Evolutionary conservation across 768 basidiomycete species (phyloP).

Genomic region (Leccinellum rugosiceps): DNA sequence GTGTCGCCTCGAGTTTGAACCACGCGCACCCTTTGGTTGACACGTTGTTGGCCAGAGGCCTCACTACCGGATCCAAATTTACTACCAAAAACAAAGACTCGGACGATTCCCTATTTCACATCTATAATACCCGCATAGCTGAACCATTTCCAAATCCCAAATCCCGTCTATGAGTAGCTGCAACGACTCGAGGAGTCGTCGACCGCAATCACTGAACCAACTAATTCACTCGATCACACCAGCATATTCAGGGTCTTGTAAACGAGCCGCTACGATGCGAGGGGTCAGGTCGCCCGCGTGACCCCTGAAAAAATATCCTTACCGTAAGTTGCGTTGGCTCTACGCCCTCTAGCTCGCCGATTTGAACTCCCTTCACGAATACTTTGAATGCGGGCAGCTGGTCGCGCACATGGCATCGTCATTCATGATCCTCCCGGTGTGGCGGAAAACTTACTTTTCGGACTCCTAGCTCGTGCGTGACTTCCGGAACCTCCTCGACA

Average conservation of each 20-base stretch:
- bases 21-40: constrained; percentile 5
- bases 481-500: constrained; percentile 27
- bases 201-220: constrained; percentile 7
- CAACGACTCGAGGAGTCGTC: constrained; percentile 1
- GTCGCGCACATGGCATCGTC: constrained; percentile 7
- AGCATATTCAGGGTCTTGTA: constrained; percentile 28
- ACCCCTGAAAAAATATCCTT: constrained; percentile 7
- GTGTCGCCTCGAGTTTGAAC: constrained; percentile 18
- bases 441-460: constrained; percentile 18
- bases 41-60: constrained; percentile 17
- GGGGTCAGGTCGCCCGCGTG: constrained; percentile 16
- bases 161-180: constrained; percentile 20
- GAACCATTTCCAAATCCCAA: constrained; percentile 12
- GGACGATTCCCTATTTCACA: constrained; percentile 12
- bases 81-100: neutral
- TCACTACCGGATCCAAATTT: neutral
- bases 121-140: constrained; percentile 12
- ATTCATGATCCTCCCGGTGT: constrained; percentile 16
- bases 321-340: constrained; percentile 25
- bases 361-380: constrained; percentile 29
- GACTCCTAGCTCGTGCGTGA: constrained; percentile 22
- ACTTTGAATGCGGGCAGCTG: constrained; percentile 31
- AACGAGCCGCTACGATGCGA: constrained; percentile 25
- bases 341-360: constrained; percentile 29
- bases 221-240: constrained; percentile 15